phyloP scores from a whole-genome alignment of 2,329 filamentous ascomycete genomes.

The Cladosporium sp. region DNA sequence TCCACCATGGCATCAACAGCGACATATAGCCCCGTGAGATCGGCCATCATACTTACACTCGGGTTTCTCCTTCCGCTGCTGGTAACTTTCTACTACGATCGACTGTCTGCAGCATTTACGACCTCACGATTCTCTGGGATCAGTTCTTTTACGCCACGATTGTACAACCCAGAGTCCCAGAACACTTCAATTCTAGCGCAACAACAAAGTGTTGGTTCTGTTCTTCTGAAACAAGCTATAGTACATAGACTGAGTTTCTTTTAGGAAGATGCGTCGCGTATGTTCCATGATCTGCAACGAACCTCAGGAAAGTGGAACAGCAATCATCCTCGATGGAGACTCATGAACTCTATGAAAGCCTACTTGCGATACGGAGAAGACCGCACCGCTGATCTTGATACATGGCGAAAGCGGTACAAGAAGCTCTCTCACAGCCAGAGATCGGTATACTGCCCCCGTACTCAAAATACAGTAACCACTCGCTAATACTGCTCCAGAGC shows the following conservation, averaged over 20 bases:
- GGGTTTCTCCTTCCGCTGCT: neutral
- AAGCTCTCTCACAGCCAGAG: constrained; percentile 23
- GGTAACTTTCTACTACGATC: neutral
- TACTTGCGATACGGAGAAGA: constrained; percentile 56
- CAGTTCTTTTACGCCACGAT: neutral
- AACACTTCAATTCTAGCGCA: neutral
- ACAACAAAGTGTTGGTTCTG: neutral
- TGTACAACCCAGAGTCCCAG: neutral
- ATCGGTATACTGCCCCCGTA: constrained; percentile 7
- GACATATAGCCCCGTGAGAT: constrained; percentile 10
- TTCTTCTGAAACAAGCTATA: neutral
- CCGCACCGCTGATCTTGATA: constrained; percentile 22
- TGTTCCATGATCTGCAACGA: constrained; percentile 20
- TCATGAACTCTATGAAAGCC: constrained; percentile 71
- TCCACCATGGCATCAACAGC: neutral
- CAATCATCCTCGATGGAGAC: constrained; percentile 67
- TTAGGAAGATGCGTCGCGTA: constrained; percentile 6
- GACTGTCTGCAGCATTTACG: neutral
- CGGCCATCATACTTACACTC: constrained; percentile 6
- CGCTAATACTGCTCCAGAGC: constrained; percentile 13
- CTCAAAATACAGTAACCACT: neutral
- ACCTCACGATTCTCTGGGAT: neutral
- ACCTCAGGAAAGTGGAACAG: constrained; percentile 24
- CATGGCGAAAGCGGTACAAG: constrained; percentile 23
- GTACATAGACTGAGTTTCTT: too few species aligned